Percentiles rank a stretch among this genome's conserved stretches.
Conservation (phyloP, 768 basidiomycete species). For the Pleurotus giganteus region DNA sequence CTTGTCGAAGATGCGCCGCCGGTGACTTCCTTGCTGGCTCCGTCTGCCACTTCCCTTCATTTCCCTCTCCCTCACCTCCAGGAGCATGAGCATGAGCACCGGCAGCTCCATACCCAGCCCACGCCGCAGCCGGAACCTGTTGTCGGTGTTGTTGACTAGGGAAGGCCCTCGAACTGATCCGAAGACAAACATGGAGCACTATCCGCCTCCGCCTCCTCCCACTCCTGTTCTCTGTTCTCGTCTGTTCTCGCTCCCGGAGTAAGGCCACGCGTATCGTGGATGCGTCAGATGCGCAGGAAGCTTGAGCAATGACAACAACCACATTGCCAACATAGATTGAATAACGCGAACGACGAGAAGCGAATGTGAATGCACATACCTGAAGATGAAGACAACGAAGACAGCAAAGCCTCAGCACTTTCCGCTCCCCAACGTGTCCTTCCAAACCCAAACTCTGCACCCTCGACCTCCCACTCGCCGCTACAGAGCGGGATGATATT, state of each 20-base stretch:
- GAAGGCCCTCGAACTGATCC: too few species aligned
- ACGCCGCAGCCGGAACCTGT: conserved; percentile 63
- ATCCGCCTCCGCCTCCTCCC: too few species aligned
- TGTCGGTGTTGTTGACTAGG: not conserved
- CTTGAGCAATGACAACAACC: too few species aligned
- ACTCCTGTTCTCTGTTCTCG: too few species aligned
- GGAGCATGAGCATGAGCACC: conserved; percentile 21
- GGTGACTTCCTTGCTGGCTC: too few species aligned
- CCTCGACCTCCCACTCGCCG: conserved; percentile 5
- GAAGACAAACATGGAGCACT: too few species aligned
- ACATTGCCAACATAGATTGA: too few species aligned
- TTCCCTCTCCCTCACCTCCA: not conserved
- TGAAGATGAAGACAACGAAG: too few species aligned
- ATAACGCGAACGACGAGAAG: not conserved
- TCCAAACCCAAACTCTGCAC: too few species aligned
- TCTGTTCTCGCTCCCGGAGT: too few species aligned
- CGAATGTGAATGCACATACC: not conserved
- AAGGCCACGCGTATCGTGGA: not conserved
- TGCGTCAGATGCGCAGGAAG: too few species aligned
- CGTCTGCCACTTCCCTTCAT: not conserved
- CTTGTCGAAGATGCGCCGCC: not conserved
- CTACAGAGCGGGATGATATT: conserved; percentile 38
- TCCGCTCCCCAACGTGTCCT: not conserved
- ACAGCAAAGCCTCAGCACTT: not conserved
- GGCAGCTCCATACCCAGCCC: conserved; percentile 40